Conservation (phyloP, 2,329 filamentous ascomycete genomes). For the Chrysosphaeria jannelii region DNA sequence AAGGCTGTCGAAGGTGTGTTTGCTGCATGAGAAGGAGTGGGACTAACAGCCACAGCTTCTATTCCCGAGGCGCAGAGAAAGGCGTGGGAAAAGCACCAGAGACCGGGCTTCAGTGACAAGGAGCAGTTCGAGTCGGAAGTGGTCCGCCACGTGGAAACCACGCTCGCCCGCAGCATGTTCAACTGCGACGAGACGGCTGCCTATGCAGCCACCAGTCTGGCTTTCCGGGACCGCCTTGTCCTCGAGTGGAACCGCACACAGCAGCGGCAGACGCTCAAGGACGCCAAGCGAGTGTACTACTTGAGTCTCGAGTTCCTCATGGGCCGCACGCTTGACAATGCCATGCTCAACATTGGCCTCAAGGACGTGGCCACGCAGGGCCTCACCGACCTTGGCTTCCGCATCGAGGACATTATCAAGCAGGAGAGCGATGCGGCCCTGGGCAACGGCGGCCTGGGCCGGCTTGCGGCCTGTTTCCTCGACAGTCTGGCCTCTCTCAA, state of each 20-base stretch:
- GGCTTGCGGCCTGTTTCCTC: slow-evolving; percentile 85
- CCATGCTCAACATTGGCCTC: slow-evolving; percentile 81
- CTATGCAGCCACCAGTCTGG: slow-evolving; percentile 70
- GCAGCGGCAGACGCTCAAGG: slow-evolving; percentile 71
- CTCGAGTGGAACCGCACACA: slow-evolving; percentile 97
- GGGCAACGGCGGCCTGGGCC: slow-evolving; percentile 82
- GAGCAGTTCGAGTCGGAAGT: slow-evolving; percentile 70
- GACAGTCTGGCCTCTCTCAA: slow-evolving; percentile 87
- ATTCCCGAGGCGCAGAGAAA: slow-evolving; percentile 73
- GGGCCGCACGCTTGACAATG: slow-evolving; percentile 89
- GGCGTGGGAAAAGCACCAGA: slow-evolving; percentile 37
- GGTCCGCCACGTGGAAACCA: slow-evolving; percentile 87
- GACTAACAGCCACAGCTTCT: slow-evolving; percentile 16
- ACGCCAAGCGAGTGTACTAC: slow-evolving; percentile 90
- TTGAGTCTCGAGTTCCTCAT: slow-evolving; percentile 93
- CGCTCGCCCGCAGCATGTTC: slow-evolving; percentile 80
- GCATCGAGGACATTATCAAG: slow-evolving; percentile 78
- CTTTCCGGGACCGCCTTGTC: slow-evolving; percentile 75
- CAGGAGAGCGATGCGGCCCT: slow-evolving; percentile 93
- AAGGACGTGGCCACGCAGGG: slow-evolving; percentile 69
- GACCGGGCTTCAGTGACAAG: slow-evolving; percentile 40
- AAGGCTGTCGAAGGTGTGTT: slow-evolving; percentile 58
- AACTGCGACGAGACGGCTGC: slow-evolving; percentile 92
- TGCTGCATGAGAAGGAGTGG: too few species aligned
- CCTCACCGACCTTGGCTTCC: slow-evolving; percentile 70